Conservation (phyloP, 1,139 yeast species). For the Pichia inconspicua region DNA sequence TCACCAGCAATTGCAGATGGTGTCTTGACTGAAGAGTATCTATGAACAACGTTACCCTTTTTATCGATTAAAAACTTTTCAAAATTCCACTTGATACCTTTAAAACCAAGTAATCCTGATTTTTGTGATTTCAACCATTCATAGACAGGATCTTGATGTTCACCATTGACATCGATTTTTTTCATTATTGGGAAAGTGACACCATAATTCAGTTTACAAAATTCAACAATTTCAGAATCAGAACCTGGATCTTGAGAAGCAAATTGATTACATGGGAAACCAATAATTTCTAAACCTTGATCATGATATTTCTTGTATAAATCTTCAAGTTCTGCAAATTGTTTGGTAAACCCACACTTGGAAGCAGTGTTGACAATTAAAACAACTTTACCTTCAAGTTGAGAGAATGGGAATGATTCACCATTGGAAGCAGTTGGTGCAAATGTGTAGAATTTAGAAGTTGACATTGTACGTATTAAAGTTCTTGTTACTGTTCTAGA, state of each 20-base stretch:
- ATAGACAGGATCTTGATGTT: constrained; percentile 72
- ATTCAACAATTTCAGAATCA: constrained; percentile 53
- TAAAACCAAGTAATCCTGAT: constrained; percentile 64
- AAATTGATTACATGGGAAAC: constrained; percentile 92
- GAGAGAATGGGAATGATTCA: constrained; percentile 55
- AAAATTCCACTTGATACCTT: constrained; percentile 89
- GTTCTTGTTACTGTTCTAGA: constrained; percentile 1
- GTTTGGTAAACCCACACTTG: constrained; percentile 83
- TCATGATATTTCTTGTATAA: constrained; percentile 72
- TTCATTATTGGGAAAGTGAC: constrained; percentile 84
- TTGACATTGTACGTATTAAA: not conserved
- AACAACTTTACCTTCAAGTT: constrained; percentile 84
- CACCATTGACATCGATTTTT: constrained; percentile 87
- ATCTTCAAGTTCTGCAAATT: constrained; percentile 78
- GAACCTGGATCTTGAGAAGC: constrained; percentile 82
- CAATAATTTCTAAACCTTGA: constrained; percentile 69
- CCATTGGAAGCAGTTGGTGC: constrained; percentile 52
- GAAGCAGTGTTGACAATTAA: constrained; percentile 88
- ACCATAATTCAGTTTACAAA: constrained; percentile 63
- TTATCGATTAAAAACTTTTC: constrained; percentile 78
- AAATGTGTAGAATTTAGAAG: constrained; percentile 45
- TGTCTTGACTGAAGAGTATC: constrained; percentile 63
- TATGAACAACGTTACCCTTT: constrained; percentile 61
- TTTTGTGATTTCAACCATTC: constrained; percentile 60
- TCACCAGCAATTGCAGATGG: constrained; percentile 38